A percentile compares a stretch with the other conserved stretches of the same genome.
Evolutionary conservation across 208 protist genomes (phyloP).

Genomic region (Acanthamoeba triangularis): DNA sequence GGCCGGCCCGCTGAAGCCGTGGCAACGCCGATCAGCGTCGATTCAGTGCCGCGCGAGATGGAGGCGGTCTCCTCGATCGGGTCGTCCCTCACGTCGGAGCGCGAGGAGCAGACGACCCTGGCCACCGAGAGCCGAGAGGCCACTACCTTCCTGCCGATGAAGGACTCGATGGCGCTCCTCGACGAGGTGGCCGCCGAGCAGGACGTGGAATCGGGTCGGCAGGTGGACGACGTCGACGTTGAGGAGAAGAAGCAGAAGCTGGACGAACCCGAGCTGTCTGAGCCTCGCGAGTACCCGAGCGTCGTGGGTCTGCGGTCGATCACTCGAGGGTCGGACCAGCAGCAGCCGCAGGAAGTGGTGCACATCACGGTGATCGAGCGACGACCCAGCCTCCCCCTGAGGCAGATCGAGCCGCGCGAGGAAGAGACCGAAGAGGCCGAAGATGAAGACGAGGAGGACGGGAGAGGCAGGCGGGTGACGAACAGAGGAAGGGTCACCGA

Average conservation of each 20-base stretch:
- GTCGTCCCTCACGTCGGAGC: not conserved
- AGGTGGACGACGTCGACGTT: not conserved
- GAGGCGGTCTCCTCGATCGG: not conserved
- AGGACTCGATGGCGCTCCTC: not conserved
- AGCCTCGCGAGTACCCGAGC: not conserved
- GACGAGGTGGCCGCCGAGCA: not conserved
- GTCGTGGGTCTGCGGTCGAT: not conserved
- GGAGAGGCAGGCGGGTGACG: not conserved
- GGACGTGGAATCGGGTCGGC: not conserved
- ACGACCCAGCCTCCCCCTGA: not conserved
- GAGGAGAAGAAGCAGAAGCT: not conserved
- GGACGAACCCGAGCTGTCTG: not conserved
- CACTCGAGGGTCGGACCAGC: not conserved
- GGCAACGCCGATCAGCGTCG: not conserved
- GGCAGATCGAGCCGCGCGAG: not conserved
- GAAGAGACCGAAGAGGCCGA: not conserved
- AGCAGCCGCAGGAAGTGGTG: not conserved
- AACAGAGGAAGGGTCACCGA: not conserved
- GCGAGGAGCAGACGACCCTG: not conserved
- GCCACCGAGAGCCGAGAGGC: no score
- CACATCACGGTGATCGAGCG: not conserved
- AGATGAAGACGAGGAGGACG: not conserved
- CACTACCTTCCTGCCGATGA: no score
- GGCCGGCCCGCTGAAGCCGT: not conserved
- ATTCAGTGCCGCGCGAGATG: not conserved